phyloP scores from a whole-genome alignment of 2,329 filamentous ascomycete species.

The Paraconiothyrium sp. region DNA sequence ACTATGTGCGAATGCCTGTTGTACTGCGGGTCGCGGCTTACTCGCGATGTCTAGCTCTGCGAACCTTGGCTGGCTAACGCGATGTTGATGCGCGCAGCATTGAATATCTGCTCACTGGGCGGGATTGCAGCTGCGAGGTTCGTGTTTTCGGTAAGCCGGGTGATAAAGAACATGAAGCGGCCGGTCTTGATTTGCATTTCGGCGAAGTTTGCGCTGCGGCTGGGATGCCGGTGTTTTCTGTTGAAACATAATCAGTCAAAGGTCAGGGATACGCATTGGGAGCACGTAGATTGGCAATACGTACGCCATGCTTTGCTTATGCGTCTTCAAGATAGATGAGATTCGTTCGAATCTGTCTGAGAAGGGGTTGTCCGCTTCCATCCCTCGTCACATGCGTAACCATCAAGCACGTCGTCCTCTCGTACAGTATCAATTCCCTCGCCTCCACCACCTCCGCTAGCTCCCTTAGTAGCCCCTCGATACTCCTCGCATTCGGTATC shows the following conservation, averaged over 20 bases:
- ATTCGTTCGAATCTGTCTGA: conserved; percentile 94
- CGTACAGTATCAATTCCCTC: conserved; percentile 92
- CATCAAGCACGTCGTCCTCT: conserved; percentile 93
- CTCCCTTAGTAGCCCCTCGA: conserved; percentile 84
- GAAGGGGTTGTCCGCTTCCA: conserved; percentile 81
- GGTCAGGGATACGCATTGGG: conserved; percentile 30
- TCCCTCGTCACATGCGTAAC: conserved; percentile 90
- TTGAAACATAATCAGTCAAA: conserved; percentile 32
- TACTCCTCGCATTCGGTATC: conserved; percentile 89
- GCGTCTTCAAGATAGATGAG: conserved; percentile 97
- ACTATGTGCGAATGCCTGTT: conserved; percentile 48
- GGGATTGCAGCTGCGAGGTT: conserved; percentile 93
- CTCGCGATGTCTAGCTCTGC: conserved; percentile 64
- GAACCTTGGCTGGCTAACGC: conserved; percentile 85
- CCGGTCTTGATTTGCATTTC: conserved; percentile 82
- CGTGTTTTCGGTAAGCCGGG: conserved; percentile 96
- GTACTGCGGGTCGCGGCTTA: conserved; percentile 47
- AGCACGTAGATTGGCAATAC: conserved; percentile 40
- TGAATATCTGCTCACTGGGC: conserved; percentile 90
- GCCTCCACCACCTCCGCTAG: conserved; percentile 88
- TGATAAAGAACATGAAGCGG: conserved; percentile 91
- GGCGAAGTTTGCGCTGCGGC: conserved; percentile 81
- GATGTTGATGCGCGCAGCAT: conserved; percentile 89
- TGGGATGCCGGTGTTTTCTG: conserved; percentile 79
- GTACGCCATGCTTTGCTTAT: conserved; percentile 79